Evolutionary conservation across 2,329 filamentous ascomycete species (phyloP).

Genomic region (Arthroderma sp.): DNA sequence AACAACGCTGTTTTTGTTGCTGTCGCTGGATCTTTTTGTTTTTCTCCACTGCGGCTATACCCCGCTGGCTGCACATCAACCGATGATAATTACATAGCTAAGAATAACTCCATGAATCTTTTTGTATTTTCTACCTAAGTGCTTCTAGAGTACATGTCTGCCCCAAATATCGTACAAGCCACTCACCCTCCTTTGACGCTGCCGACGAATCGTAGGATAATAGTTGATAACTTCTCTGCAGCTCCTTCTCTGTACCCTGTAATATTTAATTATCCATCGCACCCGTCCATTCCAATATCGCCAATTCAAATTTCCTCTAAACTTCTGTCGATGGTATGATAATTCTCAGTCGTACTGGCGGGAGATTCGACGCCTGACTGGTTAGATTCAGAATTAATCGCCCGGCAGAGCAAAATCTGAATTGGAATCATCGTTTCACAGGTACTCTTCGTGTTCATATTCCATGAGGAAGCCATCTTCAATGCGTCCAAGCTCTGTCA

Average conservation of each 20-base stretch:
- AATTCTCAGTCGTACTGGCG: not conserved
- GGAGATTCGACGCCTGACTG: no score
- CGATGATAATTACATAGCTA: no score
- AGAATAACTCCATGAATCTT: not conserved
- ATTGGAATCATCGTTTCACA: no score
- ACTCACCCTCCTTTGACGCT: constrained; percentile 1
- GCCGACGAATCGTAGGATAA: not conserved
- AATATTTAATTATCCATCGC: not conserved
- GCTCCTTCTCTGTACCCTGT: not conserved
- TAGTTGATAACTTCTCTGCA: not conserved
- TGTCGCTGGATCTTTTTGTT: no score
- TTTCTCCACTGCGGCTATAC: no score
- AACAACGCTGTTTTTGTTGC: no score
- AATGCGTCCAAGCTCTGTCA: no score
- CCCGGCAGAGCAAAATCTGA: no score
- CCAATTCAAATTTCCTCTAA: not conserved
- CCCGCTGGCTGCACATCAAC: no score
- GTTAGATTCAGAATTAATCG: no score
- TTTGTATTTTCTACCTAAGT: not conserved
- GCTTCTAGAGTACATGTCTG: not conserved
- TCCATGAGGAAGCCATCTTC: no score
- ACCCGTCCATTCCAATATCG: constrained; percentile 1
- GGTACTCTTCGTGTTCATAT: no score
- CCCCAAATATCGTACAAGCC: not conserved
- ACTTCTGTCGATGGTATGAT: constrained; percentile 1